Evolutionary conservation across 768 basidiomycete species (phyloP).

Genomic region (Tricholoma saponaceum): DNA sequence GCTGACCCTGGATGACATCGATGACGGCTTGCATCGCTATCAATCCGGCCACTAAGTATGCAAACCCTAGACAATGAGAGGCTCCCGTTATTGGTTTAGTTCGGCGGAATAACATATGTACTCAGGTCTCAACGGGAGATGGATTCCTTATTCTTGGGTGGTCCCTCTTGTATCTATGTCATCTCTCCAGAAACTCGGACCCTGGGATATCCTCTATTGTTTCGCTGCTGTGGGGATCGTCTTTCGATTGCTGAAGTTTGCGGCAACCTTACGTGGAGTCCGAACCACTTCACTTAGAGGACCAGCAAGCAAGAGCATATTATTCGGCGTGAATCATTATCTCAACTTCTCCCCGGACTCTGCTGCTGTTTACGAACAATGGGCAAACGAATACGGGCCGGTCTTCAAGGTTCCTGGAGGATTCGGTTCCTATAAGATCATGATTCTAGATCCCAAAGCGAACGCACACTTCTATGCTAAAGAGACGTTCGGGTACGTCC

Average conservation of each 20-base stretch:
- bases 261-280: background rate
- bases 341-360: conserved; percentile 10
- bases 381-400: conserved; percentile 22
- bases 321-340: conserved; percentile 8
- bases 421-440: conserved; percentile 13
- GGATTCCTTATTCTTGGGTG: too few relatives aligned
- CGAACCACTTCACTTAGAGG: conserved; percentile 5
- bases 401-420: conserved; percentile 16
- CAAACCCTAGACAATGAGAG: too few relatives aligned
- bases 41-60: too few relatives aligned
- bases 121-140: too few relatives aligned
- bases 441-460: conserved; percentile 25
- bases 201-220: background rate
- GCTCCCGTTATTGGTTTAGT: too few relatives aligned
- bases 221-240: background rate
- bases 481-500: conserved; percentile 23
- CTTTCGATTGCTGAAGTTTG: background rate
- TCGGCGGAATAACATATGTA: too few relatives aligned
- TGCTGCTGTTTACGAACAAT: conserved; percentile 17
- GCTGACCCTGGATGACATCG: too few relatives aligned
- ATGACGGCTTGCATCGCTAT: too few relatives aligned
- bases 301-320: conserved; percentile 7
- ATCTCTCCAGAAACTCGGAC: background rate
- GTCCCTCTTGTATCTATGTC: background rate
- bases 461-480: conserved; percentile 18